Evolutionary conservation across 192 early-diverging fungal genomes (phyloP), one percentile per base, ranked within the genome.

Genomic region (Coemansia sp.): DNA sequence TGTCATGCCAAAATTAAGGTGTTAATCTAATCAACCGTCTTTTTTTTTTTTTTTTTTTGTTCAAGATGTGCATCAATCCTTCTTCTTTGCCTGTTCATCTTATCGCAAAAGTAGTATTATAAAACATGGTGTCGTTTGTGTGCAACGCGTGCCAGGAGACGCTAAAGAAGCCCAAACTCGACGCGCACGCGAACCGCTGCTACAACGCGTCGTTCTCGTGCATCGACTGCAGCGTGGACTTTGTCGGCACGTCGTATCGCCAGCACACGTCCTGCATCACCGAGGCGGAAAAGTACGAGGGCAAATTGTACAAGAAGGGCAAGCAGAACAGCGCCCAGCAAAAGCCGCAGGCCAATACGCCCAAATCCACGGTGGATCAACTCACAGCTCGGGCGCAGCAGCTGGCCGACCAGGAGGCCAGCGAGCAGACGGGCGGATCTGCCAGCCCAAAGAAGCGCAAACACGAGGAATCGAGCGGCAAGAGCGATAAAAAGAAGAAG

Each of bases 111-210:
- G 16, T 54, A 12, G 30, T 49, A 29, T 19, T 11, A 30, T 21
- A 21, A 16, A 27, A n/a, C 32, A 82, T 84, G 83, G 85, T 84
- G 11, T 84, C 85, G 6, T 86, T 86, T 65, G 84, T 85, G 33
- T 91, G 89, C 66, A 87, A 89, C 67, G 79, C 70, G 32, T 91
- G 89, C 64, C 83, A 86, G 54, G 87, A 91, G 67, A 91, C 91
- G 46, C 69, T 98, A n/a, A 98, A 97, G 76, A 97, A 97, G 83
- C 84, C 89, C 32, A 97, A 97, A 69, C 82, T 94, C 6, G 92
- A 94, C 56, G 82, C 84, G 57, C 96, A 98, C 73, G 68, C 68
- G 19, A 67, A 84, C 58, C 87, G 92, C n/a, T 98, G 96, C 72
- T 81, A 77, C 30, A 65, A 87, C 35, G 90, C 94, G n/a, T 81